Evolutionary conservation across 2,329 filamentous ascomycete species (phyloP), one percentile per base, ranked within the genome.

Genomic region (Pseudogymnoascus sp.): DNA sequence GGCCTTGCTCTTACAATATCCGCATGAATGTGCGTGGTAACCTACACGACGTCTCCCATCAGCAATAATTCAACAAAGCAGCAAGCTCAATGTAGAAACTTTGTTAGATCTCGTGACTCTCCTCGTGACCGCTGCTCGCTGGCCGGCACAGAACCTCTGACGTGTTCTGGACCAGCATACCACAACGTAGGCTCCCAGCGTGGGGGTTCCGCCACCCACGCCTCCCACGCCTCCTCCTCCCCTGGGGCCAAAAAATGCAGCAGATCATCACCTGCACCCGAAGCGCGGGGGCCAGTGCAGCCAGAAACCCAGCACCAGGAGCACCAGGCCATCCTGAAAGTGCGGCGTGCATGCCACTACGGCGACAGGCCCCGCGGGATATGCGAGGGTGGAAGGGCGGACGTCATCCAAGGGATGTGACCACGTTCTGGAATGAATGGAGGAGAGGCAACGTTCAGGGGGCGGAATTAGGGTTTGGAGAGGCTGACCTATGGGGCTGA

Each of bases 1-100:
- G 51, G 63, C 63, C 62, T 63, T 62, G 65, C 63, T 64, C 61
- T 69, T 70, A 68, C 69, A 71, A 62, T 71, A 71, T 62, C 69
- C 69, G 62, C 69, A 71, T 62, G 60, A 61, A 21, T 66, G 48
- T 51, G 25, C 41, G 36, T 65, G 31, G 41, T 45, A 45, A 23
- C 41, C 41, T 45, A 23, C 41, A 23, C 41, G 11, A 23, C 19
- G 19, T 23, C 41, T 45, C 19, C 41, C 41, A 45, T 45, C 19
- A 45, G 41, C 41, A 45, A 45, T 13, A 19, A 23, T 45, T 4
- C 41, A 23, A 11, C 19, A 23, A 23, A 45, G 13, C 41, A 11
- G 16, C 16, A 43, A 23, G 3, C 41, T 23, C 19, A 23, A 45
- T 13, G 14, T 23, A 23, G 41, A 23, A 23, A 14, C 41, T 19